These are phyloP conservation scores for Trichoderma sp. DNA, from an alignment of 2,329 filamentous ascomycete genomes.

Conservation along the genomic window DNA sequence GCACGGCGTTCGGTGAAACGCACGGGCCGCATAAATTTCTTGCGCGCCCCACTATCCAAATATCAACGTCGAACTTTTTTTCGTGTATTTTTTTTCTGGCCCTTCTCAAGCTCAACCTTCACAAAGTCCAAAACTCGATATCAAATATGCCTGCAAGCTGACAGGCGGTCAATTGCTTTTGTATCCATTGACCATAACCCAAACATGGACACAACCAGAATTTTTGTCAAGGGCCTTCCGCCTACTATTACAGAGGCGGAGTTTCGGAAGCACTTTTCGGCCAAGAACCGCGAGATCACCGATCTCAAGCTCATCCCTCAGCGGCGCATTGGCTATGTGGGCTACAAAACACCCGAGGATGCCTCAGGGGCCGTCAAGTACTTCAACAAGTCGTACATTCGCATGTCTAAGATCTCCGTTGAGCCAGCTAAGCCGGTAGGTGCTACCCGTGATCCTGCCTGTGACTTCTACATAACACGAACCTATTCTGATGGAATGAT, in stretches of 20 bases:
- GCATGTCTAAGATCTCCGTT: constrained; percentile 90
- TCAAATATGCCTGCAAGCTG: constrained; percentile 2
- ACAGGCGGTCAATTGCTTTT: neutral
- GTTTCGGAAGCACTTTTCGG: constrained; percentile 84
- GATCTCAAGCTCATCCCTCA: constrained; percentile 89
- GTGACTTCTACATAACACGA: constrained; percentile 22
- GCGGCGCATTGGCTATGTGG: constrained; percentile 91
- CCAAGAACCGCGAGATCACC: constrained; percentile 70
- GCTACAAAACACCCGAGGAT: constrained; percentile 79
- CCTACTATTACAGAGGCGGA: constrained; percentile 81
- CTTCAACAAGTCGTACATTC: constrained; percentile 93
- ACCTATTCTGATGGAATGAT: constrained; percentile 38
- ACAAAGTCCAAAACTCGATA: neutral
- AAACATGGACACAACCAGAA: constrained; percentile 60
- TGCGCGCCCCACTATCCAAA: constrained; percentile 16
- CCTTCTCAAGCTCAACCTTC: neutral
- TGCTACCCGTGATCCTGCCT: constrained; percentile 20
- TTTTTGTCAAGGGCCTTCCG: constrained; percentile 80
- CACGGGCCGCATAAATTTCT: constrained; percentile 19
- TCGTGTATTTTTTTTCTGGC: constrained; percentile 6
- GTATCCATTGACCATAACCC: neutral
- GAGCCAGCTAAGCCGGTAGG: constrained; percentile 80
- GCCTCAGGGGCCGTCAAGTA: constrained; percentile 84
- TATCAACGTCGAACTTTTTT: constrained; percentile 4
- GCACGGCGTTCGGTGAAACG: constrained; percentile 10